Evolutionary conservation across 306 rosid genomes (phyloP).

Genomic region (Prosopis cineraria): DNA sequence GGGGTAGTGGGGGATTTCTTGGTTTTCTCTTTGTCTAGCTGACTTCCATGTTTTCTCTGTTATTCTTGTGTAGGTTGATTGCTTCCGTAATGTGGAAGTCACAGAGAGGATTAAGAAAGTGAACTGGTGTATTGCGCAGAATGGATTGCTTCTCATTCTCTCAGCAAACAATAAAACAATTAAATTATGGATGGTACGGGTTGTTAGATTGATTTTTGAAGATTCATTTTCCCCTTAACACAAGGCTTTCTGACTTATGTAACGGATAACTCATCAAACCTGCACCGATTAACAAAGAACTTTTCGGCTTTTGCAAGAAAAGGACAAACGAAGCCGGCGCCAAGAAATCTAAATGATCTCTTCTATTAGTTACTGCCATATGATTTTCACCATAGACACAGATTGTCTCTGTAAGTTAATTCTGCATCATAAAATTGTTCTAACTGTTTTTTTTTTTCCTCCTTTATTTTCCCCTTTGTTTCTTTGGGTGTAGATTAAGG

Average conservation of each 20-base stretch:
- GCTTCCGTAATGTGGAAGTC: conserved; percentile 60
- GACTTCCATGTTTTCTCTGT: conserved; percentile 1
- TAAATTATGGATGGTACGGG: conserved; percentile 58
- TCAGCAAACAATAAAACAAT: conserved; percentile 71
- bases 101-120: conserved; percentile 66
- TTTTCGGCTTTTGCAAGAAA: not conserved
- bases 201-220: not conserved
- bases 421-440: not conserved
- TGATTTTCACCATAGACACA: not conserved
- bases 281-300: not conserved
- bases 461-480: not conserved
- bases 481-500: conserved; percentile 56
- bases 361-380: not conserved
- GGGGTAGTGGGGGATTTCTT: not conserved
- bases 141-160: conserved; percentile 55
- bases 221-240: not conserved
- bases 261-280: not conserved
- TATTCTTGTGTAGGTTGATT: conserved; percentile 52
- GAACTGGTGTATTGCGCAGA: conserved; percentile 62
- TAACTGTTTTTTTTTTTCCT: not conserved
- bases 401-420: not conserved
- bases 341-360: not conserved
- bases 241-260: not conserved
- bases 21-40: not conserved
- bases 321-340: not conserved